Base-by-base conservation (phyloP, 768 basidiomycete genomes). In the Psilocybe tampanensis region DNA sequence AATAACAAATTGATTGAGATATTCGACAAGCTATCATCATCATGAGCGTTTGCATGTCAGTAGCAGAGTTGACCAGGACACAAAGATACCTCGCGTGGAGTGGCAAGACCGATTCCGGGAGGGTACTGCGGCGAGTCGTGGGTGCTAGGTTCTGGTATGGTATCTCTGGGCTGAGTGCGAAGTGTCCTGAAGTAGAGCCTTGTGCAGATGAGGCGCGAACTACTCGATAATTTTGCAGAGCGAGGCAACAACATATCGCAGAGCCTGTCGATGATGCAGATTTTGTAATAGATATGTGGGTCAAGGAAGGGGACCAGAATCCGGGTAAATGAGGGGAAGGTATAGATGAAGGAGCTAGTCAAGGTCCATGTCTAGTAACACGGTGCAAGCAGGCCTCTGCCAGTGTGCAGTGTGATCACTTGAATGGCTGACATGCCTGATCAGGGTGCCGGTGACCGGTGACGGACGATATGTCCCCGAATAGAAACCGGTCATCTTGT, bases 1-100 rank as follows among this genome's bases (percentile, higher is more conserved):
- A 17, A 98, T 82, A 34, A 98, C 86, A 66, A 89, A 97, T 67
- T 93, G 86, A 63, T 93, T 88, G 36, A 97, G 82, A 70, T 93
- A 95, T 68, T 89, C 82, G 7, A 86, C 88, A 43, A 96, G 83
- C 92, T 95, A 55, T 33, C 50, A 21, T 18, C 32, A n/a, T 44
- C 18, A 32, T n/a, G 54, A 9, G 56, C 19, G 55, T 29, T 22
- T 32, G 15, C 41, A 55, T 29, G 26, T 44, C 19, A 43, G 33
- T 2, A 33, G 47, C n/a, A n/a, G n/a, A n/a, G 42, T 34, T n/a
- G n/a, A n/a, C 12, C 3, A 36, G 19, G 23, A 39, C 22, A 26
- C 26, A 36, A 33, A 29, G 39, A 29, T 39, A 80, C 80, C 72
- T 82, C 76, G 59, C 78, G 74, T 44, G 80, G 80, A 13, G 89